Evolutionary conservation across 116 monocot genomes (phyloP).

Genomic region (Trichopus zeylanicus): DNA sequence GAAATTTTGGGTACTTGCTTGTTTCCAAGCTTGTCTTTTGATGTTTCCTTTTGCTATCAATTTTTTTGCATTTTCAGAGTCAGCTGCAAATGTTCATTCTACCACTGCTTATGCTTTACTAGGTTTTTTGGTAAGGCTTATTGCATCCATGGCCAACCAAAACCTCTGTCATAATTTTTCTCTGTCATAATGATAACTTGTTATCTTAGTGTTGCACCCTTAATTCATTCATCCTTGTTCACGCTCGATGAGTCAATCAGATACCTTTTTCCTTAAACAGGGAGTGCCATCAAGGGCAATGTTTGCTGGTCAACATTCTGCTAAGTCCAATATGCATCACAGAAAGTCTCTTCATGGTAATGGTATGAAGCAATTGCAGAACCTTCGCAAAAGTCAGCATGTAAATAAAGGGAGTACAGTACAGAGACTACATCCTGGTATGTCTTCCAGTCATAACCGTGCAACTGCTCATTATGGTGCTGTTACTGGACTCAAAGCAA

Average conservation of each 20-base stretch:
- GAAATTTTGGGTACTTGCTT: too few species aligned
- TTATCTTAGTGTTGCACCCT: neutral
- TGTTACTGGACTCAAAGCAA: slow-evolving; percentile 85
- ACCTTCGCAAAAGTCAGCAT: slow-evolving; percentile 17
- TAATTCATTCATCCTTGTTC: neutral
- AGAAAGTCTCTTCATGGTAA: slow-evolving; percentile 26
- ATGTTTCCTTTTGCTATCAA: too few species aligned
- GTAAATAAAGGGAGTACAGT: slow-evolving; percentile 13
- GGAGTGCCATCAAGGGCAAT: slow-evolving; percentile 4
- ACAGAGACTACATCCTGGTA: slow-evolving; percentile 73
- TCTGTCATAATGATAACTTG: neutral
- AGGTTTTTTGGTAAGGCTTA: too few species aligned
- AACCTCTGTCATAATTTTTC: neutral
- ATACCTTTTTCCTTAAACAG: slow-evolving; percentile 16
- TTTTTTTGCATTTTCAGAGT: too few species aligned
- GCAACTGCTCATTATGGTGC: slow-evolving; percentile 96
- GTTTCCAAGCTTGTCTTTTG: too few species aligned
- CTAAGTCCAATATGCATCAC: slow-evolving; percentile 8
- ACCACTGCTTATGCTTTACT: too few species aligned
- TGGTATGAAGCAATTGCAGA: slow-evolving; percentile 26
- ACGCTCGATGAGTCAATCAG: neutral
- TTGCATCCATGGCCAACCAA: too few species aligned
- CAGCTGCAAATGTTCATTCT: too few species aligned
- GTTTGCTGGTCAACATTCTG: slow-evolving; percentile 20
- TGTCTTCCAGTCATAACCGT: slow-evolving; percentile 65